Percentiles rank a stretch among this genome's conserved stretches.
phyloP scores from a whole-genome alignment of 768 basidiomycete genomes.

The Chlorophyllum brunneum region DNA sequence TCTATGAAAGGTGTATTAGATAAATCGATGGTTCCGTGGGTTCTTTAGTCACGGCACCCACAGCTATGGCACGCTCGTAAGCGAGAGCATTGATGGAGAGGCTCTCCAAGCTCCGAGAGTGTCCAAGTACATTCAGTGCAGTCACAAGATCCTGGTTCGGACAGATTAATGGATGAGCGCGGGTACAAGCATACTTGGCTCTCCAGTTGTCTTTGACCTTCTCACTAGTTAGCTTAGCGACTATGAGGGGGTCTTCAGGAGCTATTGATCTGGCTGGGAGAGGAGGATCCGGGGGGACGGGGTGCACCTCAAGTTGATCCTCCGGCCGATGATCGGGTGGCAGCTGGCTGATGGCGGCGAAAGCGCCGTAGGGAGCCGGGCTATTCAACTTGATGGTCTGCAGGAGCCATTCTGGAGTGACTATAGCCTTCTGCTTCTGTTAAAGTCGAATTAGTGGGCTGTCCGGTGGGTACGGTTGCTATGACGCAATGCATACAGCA shows the following conservation, averaged over 20 bases:
- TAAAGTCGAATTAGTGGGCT: background rate
- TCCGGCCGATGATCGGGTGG: slow-evolving; percentile 41
- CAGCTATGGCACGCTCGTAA: slow-evolving; percentile 71
- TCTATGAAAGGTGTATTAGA: slow-evolving; percentile 15
- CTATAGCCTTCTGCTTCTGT: slow-evolving; percentile 65
- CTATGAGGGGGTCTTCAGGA: background rate
- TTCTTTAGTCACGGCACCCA: slow-evolving; percentile 26
- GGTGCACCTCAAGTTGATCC: slow-evolving; percentile 37
- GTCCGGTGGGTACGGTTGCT: background rate
- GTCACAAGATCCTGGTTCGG: slow-evolving; percentile 59
- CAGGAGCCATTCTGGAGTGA: slow-evolving; percentile 68
- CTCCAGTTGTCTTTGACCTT: slow-evolving; percentile 29
- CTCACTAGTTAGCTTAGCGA: slow-evolving; percentile 20
- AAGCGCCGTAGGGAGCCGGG: slow-evolving; percentile 48
- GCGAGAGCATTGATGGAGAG: slow-evolving; percentile 63
- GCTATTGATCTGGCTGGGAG: background rate
- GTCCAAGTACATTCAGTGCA: slow-evolving; percentile 58
- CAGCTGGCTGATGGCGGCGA: slow-evolving; percentile 52
- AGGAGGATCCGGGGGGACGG: slow-evolving; percentile 13
- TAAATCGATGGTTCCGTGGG: background rate
- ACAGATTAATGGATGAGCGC: slow-evolving; percentile 64
- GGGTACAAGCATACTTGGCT: slow-evolving; percentile 52
- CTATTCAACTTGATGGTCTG: slow-evolving; percentile 46
- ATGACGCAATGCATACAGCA: slow-evolving; percentile 44
- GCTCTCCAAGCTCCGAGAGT: slow-evolving; percentile 60